Conservation (phyloP, 2,329 filamentous ascomycete species). For the Colletotrichum sp. region DNA sequence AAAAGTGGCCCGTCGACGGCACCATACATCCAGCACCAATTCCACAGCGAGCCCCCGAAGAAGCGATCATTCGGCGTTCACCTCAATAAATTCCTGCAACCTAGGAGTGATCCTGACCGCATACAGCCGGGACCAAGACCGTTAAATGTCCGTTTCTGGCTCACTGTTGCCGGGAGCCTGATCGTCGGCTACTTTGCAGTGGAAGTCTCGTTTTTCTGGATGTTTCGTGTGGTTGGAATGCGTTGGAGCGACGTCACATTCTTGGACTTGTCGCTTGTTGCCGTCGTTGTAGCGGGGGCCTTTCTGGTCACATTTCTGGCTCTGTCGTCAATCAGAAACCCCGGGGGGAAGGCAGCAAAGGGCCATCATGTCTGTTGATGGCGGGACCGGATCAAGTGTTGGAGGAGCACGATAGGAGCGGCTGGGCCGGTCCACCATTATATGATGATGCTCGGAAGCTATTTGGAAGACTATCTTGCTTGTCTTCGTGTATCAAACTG, state of each 20-base stretch:
- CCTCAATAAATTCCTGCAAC: neutral
- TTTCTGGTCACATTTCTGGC: neutral
- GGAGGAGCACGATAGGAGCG: neutral
- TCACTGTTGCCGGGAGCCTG: neutral
- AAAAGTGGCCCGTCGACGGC: neutral
- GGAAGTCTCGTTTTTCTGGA: neutral
- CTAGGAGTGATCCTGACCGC: neutral
- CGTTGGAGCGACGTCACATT: neutral
- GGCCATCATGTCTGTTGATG: neutral
- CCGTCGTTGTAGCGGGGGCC: neutral
- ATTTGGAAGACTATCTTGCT: neutral
- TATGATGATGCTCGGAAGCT: neutral
- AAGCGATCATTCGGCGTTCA: neutral
- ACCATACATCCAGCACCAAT: neutral
- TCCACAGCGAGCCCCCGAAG: neutral
- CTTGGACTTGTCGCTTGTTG: neutral
- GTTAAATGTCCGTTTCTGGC: neutral
- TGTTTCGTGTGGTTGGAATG: neutral
- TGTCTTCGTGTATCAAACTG: neutral
- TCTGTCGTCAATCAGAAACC: neutral
- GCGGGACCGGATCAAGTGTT: neutral
- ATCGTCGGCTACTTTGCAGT: neutral
- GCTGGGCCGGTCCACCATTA: neutral
- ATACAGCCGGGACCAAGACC: neutral
- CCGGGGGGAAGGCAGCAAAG: neutral